A percentile compares a stretch with the other conserved stretches of the same genome.
phyloP scores from a whole-genome alignment of 306 rosid species.

The Delonix regia region DNA sequence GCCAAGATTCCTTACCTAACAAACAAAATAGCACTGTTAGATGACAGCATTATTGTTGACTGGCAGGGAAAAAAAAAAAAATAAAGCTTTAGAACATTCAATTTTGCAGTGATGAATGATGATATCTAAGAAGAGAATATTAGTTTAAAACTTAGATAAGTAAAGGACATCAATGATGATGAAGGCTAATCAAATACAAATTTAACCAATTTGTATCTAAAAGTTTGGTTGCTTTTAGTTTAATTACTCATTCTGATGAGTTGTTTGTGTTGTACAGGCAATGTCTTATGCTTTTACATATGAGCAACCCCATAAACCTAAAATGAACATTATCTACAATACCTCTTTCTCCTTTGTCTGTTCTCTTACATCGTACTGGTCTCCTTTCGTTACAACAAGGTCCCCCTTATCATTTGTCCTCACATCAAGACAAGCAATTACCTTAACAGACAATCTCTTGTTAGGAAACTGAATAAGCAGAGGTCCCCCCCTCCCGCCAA shows the following conservation, averaged over 20 bases:
- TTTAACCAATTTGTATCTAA: neutral
- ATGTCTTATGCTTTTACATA: constrained; percentile 8
- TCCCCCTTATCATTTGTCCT: constrained; percentile 93
- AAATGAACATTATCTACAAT: constrained; percentile 30
- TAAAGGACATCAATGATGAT: neutral
- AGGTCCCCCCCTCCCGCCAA: neutral
- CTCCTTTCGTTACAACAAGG: constrained; percentile 99
- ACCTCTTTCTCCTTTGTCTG: constrained; percentile 90
- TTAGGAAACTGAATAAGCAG: constrained; percentile 29
- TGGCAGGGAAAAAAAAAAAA: neutral
- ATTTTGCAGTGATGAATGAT: neutral
- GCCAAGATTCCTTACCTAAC: constrained; percentile 92
- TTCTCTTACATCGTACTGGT: constrained; percentile 96
- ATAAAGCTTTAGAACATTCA: neutral
- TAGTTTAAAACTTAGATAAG: neutral
- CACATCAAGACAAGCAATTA: constrained; percentile 98
- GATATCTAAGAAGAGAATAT: neutral
- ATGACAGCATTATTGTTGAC: neutral
- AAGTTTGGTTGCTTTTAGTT: neutral
- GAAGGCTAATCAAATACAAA: neutral
- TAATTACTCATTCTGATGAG: neutral
- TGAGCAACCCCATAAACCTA: constrained; percentile 10
- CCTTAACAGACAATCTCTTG: constrained; percentile 50
- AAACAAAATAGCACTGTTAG: constrained; percentile 32
- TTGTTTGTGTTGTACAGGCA: neutral